phyloP scores from a whole-genome alignment of 2,329 filamentous ascomycete species.

The Massarina eburnea region DNA sequence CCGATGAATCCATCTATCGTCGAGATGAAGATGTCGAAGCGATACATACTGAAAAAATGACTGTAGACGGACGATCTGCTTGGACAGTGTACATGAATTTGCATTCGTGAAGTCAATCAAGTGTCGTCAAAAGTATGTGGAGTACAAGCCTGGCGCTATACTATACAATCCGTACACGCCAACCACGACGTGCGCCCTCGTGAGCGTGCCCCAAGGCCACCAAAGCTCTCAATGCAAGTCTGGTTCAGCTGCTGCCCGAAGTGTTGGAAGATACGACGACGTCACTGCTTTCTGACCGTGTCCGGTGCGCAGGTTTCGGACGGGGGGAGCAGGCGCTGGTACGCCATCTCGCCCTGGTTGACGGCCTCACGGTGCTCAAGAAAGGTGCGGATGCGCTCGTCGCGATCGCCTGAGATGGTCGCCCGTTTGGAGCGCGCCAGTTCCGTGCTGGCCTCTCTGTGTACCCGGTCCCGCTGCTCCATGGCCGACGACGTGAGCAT shows the following conservation, averaged over 20 bases:
- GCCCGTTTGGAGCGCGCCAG: slow-evolving; percentile 59
- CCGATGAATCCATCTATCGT: too few species aligned
- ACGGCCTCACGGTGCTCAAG: slow-evolving; percentile 57
- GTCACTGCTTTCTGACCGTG: slow-evolving; percentile 33
- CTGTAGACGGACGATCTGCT: background rate
- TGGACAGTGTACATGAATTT: background rate
- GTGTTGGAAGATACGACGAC: slow-evolving; percentile 1
- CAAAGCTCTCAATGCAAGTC: slow-evolving; percentile 4
- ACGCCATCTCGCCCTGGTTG: slow-evolving; percentile 46
- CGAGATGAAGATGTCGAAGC: background rate
- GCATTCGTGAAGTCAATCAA: slow-evolving; percentile 4
- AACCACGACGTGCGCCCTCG: too few species aligned
- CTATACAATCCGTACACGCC: slow-evolving; percentile 17
- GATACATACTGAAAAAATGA: background rate
- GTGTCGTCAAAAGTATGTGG: slow-evolving; percentile 22
- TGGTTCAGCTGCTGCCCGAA: too few species aligned
- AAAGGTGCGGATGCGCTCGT: slow-evolving; percentile 72
- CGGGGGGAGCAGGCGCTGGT: slow-evolving; percentile 49
- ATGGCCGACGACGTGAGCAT: slow-evolving; percentile 64
- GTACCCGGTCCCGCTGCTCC: slow-evolving; percentile 66
- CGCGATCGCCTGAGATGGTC: slow-evolving; percentile 50
- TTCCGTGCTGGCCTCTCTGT: slow-evolving; percentile 66
- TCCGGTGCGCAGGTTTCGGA: slow-evolving; percentile 51
- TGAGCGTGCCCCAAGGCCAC: slow-evolving; percentile 12
- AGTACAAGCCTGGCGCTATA: slow-evolving; percentile 23